Evolutionary conservation across 306 rosid species (phyloP), one percentile per base, ranked within the genome.

Genomic region (Acacia crassicarpa): DNA sequence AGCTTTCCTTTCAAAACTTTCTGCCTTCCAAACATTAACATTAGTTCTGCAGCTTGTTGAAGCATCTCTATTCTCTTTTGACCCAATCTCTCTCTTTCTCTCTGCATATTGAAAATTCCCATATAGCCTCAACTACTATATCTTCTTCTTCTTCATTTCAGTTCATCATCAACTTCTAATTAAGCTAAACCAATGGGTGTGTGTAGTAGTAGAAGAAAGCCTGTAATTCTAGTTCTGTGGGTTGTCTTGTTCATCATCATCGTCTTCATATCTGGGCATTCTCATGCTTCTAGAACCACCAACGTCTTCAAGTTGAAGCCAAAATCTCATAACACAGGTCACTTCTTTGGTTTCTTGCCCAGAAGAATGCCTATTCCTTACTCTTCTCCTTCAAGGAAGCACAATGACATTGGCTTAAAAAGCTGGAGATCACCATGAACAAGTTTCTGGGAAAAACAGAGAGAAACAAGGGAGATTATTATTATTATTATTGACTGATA

Each of bases 321-420:
- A 10, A 90, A 80, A 19, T 72, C 91, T 48, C 80, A 86, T 54
- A 76, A 72, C 32, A 79, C 73, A 2, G 98, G 98, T 68, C 94
- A 93, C 83, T 93, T 93, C 86, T 82, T 90, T 65, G 98, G 94
- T 4, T 95, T 86, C 89, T 93, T 95, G 80, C 98, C 98, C 0
- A 91, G 82, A 87, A 84, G 98, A 77, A 58, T 87, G 14, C 98
- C 90, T 0, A 87, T 91, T 53, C 98, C 98, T 0, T 87, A 85
- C 69, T 95, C 98, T 3, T 94, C 97, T 51, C 98, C 98, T 81
- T 95, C 98, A n/a, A 91, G 92, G 89, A 93, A 91, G 72, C 98
- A 95, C 86, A 95, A 95, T 70, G 92, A 79, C 61, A 88, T 95
- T 83, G 98, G 98, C 77, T 81, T 93, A 44, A 86, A 79, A 80